phyloP scores from a whole-genome alignment of 257 asterid genomes.

The Nicotiana tabacum region DNA sequence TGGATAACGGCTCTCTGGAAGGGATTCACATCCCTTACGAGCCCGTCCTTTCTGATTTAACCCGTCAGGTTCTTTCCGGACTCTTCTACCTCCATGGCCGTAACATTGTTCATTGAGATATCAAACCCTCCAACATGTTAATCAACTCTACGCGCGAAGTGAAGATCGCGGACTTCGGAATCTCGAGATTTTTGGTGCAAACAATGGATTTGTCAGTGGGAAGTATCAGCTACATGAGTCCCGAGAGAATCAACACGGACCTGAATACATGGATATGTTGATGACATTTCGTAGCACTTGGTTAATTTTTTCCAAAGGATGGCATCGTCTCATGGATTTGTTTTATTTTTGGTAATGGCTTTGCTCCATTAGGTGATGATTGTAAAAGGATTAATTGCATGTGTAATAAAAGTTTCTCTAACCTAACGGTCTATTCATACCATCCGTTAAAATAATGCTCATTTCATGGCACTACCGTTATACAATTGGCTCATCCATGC shows the following conservation, averaged over 20 bases:
- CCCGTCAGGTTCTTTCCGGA: slow-evolving; percentile 25
- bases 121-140: slow-evolving; percentile 30
- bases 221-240: slow-evolving; percentile 17
- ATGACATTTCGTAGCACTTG: no score
- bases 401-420: no score
- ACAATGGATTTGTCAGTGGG: slow-evolving; percentile 20
- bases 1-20: slow-evolving; percentile 21
- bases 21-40: slow-evolving; percentile 18
- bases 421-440: no score
- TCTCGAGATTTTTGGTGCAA: slow-evolving; percentile 8
- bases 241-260: slow-evolving; percentile 17
- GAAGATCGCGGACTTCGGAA: slow-evolving; percentile 32
- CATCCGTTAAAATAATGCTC: no score
- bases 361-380: no score
- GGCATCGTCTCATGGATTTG: no score
- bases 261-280: slow-evolving; percentile 3
- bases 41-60: slow-evolving; percentile 14
- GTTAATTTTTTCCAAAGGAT: no score
- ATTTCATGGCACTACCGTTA: no score
- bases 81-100: slow-evolving; percentile 20
- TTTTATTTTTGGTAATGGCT: no score
- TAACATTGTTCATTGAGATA: slow-evolving; percentile 24
- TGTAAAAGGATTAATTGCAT: no score
- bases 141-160: slow-evolving; percentile 10
- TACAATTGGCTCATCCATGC: no score